These are phyloP conservation scores for Exophiala alcalophila DNA, from an alignment of 2,329 filamentous ascomycete species.

Conservation along the genomic window DNA sequence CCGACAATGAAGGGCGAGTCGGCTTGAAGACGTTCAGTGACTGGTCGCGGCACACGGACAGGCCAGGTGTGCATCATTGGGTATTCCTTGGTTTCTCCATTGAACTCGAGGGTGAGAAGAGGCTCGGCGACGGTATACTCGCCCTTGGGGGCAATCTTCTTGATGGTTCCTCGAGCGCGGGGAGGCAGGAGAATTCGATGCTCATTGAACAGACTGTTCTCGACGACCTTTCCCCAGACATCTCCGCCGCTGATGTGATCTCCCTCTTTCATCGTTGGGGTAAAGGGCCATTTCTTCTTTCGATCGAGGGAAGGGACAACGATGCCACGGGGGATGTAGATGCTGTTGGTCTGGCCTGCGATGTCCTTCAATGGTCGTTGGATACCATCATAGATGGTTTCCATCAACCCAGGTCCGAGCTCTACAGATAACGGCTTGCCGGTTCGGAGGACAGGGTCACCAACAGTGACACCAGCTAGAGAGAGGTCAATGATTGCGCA, in stretches of 20 bases:
- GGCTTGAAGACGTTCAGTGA: conserved; percentile 86
- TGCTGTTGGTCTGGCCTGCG: conserved; percentile 71
- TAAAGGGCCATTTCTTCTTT: conserved; percentile 94
- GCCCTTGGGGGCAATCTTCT: conserved; percentile 81
- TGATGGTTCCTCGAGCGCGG: conserved; percentile 86
- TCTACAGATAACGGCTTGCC: conserved; percentile 97
- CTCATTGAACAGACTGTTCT: conserved; percentile 90
- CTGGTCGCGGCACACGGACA: conserved; percentile 89
- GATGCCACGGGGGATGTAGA: conserved; percentile 97
- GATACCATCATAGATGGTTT: conserved; percentile 99
- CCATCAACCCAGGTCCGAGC: conserved; percentile 92
- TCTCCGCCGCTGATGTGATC: conserved; percentile 97
- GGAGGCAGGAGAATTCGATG: conserved; percentile 93
- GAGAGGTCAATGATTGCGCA: conserved; percentile 13
- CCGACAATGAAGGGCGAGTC: conserved; percentile 92
- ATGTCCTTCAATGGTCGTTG: conserved; percentile 91
- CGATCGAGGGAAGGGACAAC: conserved; percentile 83
- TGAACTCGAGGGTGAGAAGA: conserved; percentile 93
- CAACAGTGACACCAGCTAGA: conserved; percentile 86
- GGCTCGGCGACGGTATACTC: conserved; percentile 93
- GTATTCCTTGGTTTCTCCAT: conserved; percentile 89
- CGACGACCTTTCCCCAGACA: conserved; percentile 89
- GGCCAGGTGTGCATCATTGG: conserved; percentile 99
- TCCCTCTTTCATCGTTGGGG: conserved; percentile 82
- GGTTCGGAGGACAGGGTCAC: conserved; percentile 85